Base-by-base conservation (phyloP, 2,329 filamentous ascomycete species). In the Ampelomyces quisqualis region DNA sequence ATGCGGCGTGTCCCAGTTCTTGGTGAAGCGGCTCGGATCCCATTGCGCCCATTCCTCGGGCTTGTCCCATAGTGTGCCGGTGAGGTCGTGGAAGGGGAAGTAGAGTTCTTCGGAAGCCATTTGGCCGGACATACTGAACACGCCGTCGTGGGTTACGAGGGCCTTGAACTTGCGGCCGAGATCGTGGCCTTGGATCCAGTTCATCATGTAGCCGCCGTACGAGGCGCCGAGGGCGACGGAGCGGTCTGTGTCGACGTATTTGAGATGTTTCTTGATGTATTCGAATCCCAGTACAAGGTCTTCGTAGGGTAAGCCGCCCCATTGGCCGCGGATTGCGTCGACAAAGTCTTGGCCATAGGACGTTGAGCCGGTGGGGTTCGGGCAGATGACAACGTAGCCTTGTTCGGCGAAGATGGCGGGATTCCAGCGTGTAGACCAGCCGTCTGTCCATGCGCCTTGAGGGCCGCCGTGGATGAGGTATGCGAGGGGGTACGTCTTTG, bases 171-270 rank as follows among this genome's bases (percentile, higher is more conserved):
- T 82, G 19, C 88, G 82, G 14, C 89, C 90, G 0, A 96, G 77
- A 1, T 81, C 77, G 49, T 93, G 86, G 6, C 90, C 90, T 69
- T 95, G 89, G 56, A 95, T 89, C 90, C 90, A 95, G 65, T 95
- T 78, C 58, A 69, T 64, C 63, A 78, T 77, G 58, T 63, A 70
- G 2, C 66, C 66, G 18, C 65, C 71, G 34, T 72, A 73, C 0
- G 67, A 65, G 1, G 86, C 88, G 4, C 88, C 88, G 0, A 89
- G 70, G 1, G 85, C 86, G 1, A 93, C 86, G 2, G 86, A 81
- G 8, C 81, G 77, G 3, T 73, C 66, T 0, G 80, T 85, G 60
- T 93, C 86, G 24, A 90, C 79, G 53, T 84, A 88, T 1, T 73
- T 64, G 55, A 90, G 67, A 40, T 86, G 76, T 20, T 79, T 69